phyloP scores from a whole-genome alignment of 768 basidiomycete species.

The Pisolithus albus region DNA sequence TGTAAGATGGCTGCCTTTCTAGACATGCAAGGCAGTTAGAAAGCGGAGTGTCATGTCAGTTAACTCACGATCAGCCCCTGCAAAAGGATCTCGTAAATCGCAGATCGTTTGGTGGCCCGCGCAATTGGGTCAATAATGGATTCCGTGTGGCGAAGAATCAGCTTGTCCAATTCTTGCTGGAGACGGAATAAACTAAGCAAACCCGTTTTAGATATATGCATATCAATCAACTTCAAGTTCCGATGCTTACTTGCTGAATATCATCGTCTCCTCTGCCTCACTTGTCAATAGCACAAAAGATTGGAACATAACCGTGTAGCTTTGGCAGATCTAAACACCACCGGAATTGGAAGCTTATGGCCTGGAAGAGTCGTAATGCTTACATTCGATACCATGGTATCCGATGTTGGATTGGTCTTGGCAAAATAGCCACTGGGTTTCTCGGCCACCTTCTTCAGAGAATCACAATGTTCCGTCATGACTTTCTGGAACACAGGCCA shows the following conservation, averaged over 20 bases:
- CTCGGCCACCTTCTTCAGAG: slow-evolving; percentile 77
- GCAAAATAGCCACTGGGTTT: slow-evolving; percentile 59
- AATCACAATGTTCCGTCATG: slow-evolving; percentile 78
- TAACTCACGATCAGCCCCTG: slow-evolving; percentile 67
- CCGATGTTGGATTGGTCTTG: slow-evolving; percentile 56
- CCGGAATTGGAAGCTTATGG: not conserved
- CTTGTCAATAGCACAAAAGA: slow-evolving; percentile 74
- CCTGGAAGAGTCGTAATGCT: slow-evolving; percentile 15
- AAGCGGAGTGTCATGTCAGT: not conserved
- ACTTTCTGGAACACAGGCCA: slow-evolving; percentile 93
- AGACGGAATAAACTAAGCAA: slow-evolving; percentile 67
- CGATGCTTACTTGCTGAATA: slow-evolving; percentile 77
- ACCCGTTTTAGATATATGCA: not conserved
- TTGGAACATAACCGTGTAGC: slow-evolving; percentile 78
- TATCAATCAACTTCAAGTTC: not conserved
- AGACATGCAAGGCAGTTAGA: slow-evolving; percentile 4
- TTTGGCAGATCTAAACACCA: slow-evolving; percentile 51
- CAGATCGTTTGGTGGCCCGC: slow-evolving; percentile 61
- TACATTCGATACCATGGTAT: slow-evolving; percentile 58
- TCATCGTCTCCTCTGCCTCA: slow-evolving; percentile 91
- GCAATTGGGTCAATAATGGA: slow-evolving; percentile 55
- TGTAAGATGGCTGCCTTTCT: slow-evolving; percentile 63
- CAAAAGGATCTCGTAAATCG: slow-evolving; percentile 70
- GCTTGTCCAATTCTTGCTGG: slow-evolving; percentile 72
- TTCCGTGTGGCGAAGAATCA: slow-evolving; percentile 67